Evolutionary conservation across 2,329 filamentous ascomycete species (phyloP), one percentile per base, ranked within the genome.

Genomic region (Sporothrix pseudoabietina): DNA sequence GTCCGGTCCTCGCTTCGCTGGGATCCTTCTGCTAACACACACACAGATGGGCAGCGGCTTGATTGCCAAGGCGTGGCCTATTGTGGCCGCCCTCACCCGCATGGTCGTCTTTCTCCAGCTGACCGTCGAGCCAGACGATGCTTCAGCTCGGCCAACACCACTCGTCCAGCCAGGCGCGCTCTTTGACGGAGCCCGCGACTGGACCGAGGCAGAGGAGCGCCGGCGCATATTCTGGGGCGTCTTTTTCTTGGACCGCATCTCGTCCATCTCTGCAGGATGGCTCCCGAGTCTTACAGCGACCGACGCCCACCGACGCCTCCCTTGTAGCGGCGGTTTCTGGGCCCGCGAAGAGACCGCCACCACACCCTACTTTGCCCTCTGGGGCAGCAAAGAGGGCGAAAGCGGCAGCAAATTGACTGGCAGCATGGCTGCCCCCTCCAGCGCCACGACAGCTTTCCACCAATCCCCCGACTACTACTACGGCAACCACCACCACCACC

Each of bases 91-190:
- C 12, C 77, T 83, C 35, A 80, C 81, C 0, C 76, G 82, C 22
- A 82, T 79, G 10, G 81, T 82, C 19, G 80, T 81, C 66, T 80
- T 82, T 66, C 75, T 82, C 22, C 79, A 81, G 69, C 76, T 83
- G 6, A 81, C 76, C 44, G 77, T 80, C 12, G 82, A 82, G 75
- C 74, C 78, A 19, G 79, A 80, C 26, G 70, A 74, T 19, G 71
- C 74, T 4, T 74, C 44, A 0, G 65, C 65, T n/a, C 65, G 65
- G 4, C 65, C 65, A 1, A n/a, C 80, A 41, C 74, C 77, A 0
- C 76, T 81, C 10, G 78, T 78, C 0, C 78, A 78, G 32, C 78
- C 79, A 41, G 75, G 78, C 19, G 74, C 76, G 2, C 78, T 77
- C 49, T 73, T 82, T 10, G 69, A 77, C 5, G 73, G 75, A 2